Evolutionary conservation across 2,329 filamentous ascomycete genomes (phyloP).

Genomic region (Immersiporthe knoxdaviesiana): DNA sequence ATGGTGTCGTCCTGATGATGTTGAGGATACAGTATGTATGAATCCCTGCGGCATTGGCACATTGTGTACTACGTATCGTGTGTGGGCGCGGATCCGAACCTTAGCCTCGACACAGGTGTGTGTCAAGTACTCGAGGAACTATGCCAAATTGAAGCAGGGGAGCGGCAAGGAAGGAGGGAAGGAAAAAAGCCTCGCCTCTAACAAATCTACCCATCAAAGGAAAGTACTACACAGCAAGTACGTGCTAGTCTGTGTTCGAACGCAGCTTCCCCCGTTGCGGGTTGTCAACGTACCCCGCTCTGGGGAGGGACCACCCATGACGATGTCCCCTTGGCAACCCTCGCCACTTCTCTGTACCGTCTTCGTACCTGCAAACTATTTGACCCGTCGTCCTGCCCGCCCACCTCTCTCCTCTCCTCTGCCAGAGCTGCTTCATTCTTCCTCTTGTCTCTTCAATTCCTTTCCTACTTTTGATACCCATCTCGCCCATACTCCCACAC

Average conservation of each 20-base stretch:
- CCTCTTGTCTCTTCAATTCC: neutral
- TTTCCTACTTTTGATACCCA: neutral
- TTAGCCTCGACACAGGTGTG: constrained; percentile 15
- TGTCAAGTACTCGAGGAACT: neutral
- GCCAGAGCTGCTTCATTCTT: neutral
- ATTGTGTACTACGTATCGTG: neutral
- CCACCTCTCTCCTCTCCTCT: neutral
- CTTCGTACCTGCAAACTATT: neutral
- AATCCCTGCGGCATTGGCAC: neutral
- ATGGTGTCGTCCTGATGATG: neutral
- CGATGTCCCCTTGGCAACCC: constrained; percentile 16
- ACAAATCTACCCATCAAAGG: neutral
- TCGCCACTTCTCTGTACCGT: constrained; percentile 14
- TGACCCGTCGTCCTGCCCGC: constrained; percentile 5
- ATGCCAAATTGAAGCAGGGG: neutral
- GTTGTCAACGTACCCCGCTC: constrained; percentile 22
- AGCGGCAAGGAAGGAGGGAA: too few relatives aligned
- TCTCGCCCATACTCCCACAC: constrained; percentile 16
- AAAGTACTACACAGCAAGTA: neutral
- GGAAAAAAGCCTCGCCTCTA: neutral
- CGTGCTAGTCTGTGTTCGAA: neutral
- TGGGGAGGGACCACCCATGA: constrained; percentile 18
- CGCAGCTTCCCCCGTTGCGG: neutral
- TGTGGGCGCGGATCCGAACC: constrained; percentile 25
- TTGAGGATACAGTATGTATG: neutral